These are phyloP conservation scores for Trametes maxima DNA, from an alignment of 768 basidiomycete genomes.

Conservation along the genomic window DNA sequence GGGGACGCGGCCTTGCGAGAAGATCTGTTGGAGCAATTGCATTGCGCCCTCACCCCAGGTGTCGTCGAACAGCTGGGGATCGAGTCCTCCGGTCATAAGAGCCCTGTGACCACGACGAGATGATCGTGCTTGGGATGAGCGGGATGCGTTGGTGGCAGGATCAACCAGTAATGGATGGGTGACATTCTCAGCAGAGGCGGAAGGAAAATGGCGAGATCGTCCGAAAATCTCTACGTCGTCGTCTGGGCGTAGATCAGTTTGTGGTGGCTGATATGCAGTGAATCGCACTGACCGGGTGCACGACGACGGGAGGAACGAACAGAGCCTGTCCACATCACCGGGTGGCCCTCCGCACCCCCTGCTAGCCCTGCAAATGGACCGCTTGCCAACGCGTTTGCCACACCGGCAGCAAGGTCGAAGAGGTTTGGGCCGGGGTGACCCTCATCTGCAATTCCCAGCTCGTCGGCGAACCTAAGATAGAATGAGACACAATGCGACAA, in stretches of 20 bases:
- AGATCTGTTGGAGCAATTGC: constrained; percentile 83
- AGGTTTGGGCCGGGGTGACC: constrained; percentile 35
- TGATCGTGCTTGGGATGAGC: constrained; percentile 49
- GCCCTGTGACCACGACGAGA: constrained; percentile 58
- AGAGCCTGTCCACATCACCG: constrained; percentile 32
- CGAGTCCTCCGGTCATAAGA: constrained; percentile 43
- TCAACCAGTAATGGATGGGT: constrained; percentile 85
- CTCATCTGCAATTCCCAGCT: constrained; percentile 36
- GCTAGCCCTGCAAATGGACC: constrained; percentile 24
- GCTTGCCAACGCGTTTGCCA: constrained; percentile 39
- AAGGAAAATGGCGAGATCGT: constrained; percentile 51
- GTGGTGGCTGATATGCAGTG: background rate
- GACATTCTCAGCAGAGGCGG: constrained; percentile 65
- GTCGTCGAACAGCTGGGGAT: constrained; percentile 63
- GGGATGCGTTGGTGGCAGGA: constrained; percentile 47
- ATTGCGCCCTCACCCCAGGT: constrained; percentile 81
- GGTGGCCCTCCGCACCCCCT: constrained; percentile 39
- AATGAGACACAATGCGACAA: background rate
- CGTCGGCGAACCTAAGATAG: constrained; percentile 34
- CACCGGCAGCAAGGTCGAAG: constrained; percentile 57
- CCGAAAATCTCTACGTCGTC: constrained; percentile 68
- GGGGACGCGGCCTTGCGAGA: constrained; percentile 55
- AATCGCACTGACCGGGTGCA: constrained; percentile 38
- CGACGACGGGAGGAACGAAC: constrained; percentile 60
- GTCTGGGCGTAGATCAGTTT: constrained; percentile 33